Percentiles rank a stretch among this genome's conserved stretches.
Evolutionary conservation across 2,329 filamentous ascomycete species (phyloP).

Genomic region (Beauveria pseudobassiana): DNA sequence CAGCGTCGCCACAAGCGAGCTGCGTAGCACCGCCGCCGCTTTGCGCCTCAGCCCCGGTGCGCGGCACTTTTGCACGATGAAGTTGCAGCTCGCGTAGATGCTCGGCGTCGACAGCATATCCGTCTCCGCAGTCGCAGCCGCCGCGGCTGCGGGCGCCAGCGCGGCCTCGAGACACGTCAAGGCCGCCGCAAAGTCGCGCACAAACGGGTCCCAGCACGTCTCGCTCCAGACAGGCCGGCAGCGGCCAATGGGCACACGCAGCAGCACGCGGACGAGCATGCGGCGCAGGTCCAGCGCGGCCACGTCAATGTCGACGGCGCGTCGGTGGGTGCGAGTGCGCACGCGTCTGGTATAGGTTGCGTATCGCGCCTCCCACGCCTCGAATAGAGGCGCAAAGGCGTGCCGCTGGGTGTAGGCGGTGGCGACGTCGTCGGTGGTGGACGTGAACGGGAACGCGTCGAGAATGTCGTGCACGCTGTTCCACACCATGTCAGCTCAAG

Average conservation of each 20-base stretch:
- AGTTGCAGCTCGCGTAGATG: not conserved
- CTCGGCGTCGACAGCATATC: not conserved
- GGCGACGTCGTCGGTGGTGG: not conserved
- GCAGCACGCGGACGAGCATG: not conserved
- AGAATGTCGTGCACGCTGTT: not conserved
- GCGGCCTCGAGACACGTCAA: not conserved
- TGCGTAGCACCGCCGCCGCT: not conserved
- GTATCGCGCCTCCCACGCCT: not conserved
- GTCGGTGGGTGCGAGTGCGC: too few species aligned
- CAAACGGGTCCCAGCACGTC: not conserved
- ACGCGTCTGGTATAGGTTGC: not conserved
- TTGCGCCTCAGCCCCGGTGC: not conserved
- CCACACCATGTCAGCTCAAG: slow-evolving; percentile 1
- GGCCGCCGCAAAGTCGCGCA: not conserved
- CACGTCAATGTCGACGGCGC: not conserved
- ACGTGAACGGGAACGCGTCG: not conserved
- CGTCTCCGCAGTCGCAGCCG: too few species aligned
- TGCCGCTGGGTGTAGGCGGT: not conserved
- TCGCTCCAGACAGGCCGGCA: not conserved
- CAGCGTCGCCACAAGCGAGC: not conserved
- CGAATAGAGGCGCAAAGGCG: not conserved
- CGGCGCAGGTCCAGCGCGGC: not conserved
- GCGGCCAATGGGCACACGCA: not conserved
- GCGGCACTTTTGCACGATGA: not conserved
- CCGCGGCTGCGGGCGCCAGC: not conserved